Conservation (phyloP, 2,329 filamentous ascomycete genomes). For the Trichoderma oligosporum region DNA sequence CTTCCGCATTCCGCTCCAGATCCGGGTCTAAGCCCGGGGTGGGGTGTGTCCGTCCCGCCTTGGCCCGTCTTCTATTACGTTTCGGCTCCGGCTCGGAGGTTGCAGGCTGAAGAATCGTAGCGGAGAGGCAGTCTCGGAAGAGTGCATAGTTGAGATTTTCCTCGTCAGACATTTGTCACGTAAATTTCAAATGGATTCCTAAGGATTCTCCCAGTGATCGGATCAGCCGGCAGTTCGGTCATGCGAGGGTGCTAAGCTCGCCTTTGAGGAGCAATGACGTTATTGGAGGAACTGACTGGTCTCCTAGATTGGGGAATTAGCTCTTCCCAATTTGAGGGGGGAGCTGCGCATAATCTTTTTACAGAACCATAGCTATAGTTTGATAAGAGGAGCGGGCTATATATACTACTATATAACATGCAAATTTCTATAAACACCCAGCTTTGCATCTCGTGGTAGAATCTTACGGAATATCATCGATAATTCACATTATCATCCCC, state of each 20-base stretch:
- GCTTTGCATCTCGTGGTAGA: background rate
- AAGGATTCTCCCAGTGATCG: too few species aligned
- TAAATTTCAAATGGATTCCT: background rate
- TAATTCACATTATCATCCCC: background rate
- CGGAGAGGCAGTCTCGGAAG: slow-evolving; percentile 72
- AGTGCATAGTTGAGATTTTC: slow-evolving; percentile 44
- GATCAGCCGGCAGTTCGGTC: background rate
- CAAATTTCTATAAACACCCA: too few species aligned
- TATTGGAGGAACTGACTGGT: slow-evolving; percentile 9
- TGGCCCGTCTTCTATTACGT: slow-evolving; percentile 40
- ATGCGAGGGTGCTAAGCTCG: background rate
- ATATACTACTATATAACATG: too few species aligned
- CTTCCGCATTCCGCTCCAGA: slow-evolving; percentile 50
- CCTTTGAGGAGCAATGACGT: slow-evolving; percentile 1
- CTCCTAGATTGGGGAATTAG: background rate
- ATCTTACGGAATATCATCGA: slow-evolving; percentile 1
- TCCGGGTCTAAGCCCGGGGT: slow-evolving; percentile 18
- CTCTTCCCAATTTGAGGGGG: slow-evolving; percentile 4
- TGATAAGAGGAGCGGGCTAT: too few species aligned
- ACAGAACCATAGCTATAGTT: background rate
- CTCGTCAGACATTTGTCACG: slow-evolving; percentile 16
- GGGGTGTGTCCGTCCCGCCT: slow-evolving; percentile 21
- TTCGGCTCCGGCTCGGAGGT: slow-evolving; percentile 43
- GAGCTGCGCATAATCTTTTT: slow-evolving; percentile 10
- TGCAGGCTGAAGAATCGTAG: slow-evolving; percentile 61